Conservation (phyloP, 2,329 filamentous ascomycete genomes). For the Aspergillus persii region DNA sequence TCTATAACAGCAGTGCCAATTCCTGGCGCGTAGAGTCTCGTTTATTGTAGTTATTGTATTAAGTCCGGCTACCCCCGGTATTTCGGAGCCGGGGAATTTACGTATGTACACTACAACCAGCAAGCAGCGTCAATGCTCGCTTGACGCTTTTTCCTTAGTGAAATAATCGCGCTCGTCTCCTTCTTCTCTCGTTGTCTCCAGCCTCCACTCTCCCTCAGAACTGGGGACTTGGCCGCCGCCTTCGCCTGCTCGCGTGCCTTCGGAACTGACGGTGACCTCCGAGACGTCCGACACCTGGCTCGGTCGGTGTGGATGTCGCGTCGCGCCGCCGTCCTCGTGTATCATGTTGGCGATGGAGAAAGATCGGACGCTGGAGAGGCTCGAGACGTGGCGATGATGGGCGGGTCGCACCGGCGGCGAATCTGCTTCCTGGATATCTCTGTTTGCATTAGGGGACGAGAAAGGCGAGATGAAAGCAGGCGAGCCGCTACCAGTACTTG, state of each 20-base stretch:
- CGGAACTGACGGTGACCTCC: constrained; percentile 10
- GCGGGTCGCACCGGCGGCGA: neutral
- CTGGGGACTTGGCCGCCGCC: neutral
- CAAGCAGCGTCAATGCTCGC: neutral
- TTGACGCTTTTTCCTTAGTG: neutral
- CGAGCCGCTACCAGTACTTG: neutral
- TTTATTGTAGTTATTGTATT: neutral
- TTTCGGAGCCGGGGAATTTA: neutral
- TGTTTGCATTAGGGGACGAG: neutral
- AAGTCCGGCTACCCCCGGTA: neutral
- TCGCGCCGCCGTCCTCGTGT: neutral
- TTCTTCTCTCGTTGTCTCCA: neutral
- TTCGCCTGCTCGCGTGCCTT: constrained; percentile 3
- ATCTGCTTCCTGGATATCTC: neutral
- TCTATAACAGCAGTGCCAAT: neutral
- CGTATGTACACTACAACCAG: neutral
- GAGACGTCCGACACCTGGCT: constrained; percentile 11
- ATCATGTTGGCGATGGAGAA: constrained; percentile 5
- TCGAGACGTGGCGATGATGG: constrained; percentile 13
- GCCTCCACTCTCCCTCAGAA: neutral
- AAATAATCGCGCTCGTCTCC: neutral
- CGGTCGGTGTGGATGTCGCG: neutral
- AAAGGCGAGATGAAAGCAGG: constrained; percentile 7
- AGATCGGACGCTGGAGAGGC: constrained; percentile 9
- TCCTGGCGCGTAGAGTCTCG: neutral